Base-by-base conservation (phyloP, 2,329 filamentous ascomycete species). In the Onygena corvina region DNA sequence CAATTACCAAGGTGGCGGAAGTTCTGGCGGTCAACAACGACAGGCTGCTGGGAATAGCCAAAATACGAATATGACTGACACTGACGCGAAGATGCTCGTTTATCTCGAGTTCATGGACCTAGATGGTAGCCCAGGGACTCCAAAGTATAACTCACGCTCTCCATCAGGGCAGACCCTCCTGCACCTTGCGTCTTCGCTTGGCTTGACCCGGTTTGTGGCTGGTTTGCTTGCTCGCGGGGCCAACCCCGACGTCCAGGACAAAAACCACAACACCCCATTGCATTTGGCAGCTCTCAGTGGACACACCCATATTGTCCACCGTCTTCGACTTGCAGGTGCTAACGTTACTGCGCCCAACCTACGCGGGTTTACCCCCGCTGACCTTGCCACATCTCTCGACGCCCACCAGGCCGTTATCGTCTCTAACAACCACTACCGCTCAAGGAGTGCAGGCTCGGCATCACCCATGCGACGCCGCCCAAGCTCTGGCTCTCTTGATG, bases 211-310 rank as follows among this genome's bases (percentile, higher is more conserved):
- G 42, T 83, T 93, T 54, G 84, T 84, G 46, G 84, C 84, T 9
- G 85, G 81, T 25, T 73, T 93, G 21, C 70, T 93, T 16, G 83
- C 81, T 7, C 77, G 85, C 54, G 84, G 86, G n/a, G 86, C 85
- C 16, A 83, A 84, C 59, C 79, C 83, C 1, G 81, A 90, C 58
- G 71, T 80, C 31, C 76, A 80, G 49, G 87, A 94, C 61, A 83
- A 80, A 54, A 83, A 83, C 46, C 86, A 86, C 18, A 90, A 86
- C 64, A 87, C 85, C 3, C 80, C 87, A 11, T 75, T 93, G 69
- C 86, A 93, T 64, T 77, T 90, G 61, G 86, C 87, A 16, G 81
- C 84, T 21, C 76, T 93, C 60, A 82, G 84, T 63, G 79, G 82
- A 53, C 81, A 88, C 59, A 70, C 78, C 8, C 81, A 87, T 60